phyloP scores from a whole-genome alignment of 2,329 filamentous ascomycete species.

The Westerdykella ornata region DNA sequence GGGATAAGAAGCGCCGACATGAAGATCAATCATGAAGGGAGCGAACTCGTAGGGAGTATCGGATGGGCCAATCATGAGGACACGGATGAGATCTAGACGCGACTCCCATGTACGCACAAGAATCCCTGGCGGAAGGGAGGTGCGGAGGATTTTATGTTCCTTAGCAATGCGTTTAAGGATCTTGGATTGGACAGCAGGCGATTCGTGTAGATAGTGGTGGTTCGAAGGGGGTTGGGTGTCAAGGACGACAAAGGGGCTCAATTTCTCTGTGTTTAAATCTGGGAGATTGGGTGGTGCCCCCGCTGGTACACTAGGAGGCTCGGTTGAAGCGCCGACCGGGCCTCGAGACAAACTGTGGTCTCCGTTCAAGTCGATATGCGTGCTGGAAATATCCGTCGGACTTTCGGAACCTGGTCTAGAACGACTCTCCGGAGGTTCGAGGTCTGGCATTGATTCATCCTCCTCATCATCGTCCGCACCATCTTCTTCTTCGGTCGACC shows the following conservation, averaged over 20 bases:
- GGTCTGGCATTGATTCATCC: conserved; percentile 30
- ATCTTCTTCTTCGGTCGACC: conserved; percentile 36
- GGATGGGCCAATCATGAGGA: conserved; percentile 52
- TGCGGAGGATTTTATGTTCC: conserved; percentile 53
- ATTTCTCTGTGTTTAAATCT: conserved; percentile 5
- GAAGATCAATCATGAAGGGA: conserved; percentile 56
- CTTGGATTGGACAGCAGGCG: conserved; percentile 37
- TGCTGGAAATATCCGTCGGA: too few species aligned
- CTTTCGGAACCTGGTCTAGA: background rate
- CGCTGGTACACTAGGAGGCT: background rate
- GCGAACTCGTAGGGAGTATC: conserved; percentile 57
- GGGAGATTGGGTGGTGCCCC: background rate
- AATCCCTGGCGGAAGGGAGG: conserved; percentile 50
- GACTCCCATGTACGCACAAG: conserved; percentile 56
- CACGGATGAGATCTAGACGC: conserved; percentile 52
- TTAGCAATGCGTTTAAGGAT: conserved; percentile 49
- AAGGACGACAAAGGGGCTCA: conserved; percentile 31
- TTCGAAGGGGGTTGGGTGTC: conserved; percentile 29
- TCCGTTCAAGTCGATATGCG: too few species aligned
- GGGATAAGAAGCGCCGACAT: conserved; percentile 47
- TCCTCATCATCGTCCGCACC: conserved; percentile 26
- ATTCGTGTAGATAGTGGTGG: conserved; percentile 37
- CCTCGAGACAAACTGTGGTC: background rate
- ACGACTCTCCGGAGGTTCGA: conserved; percentile 8
- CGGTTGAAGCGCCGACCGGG: background rate